These are phyloP conservation scores for Paspalum notatum DNA, from an alignment of 176 grass and related monocot genomes.

Conservation along the genomic window DNA sequence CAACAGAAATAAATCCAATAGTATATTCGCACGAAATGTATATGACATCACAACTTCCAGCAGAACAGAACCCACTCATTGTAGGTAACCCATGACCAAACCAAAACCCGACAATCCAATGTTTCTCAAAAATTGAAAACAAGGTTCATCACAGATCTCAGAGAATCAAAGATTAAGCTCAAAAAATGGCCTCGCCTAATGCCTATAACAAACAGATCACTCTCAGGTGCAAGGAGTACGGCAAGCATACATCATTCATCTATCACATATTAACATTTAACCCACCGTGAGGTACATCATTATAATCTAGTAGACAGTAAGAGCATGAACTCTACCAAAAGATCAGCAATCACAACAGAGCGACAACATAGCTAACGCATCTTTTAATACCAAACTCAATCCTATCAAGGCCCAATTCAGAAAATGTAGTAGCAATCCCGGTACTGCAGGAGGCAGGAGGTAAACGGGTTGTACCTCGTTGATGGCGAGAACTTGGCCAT, in stretches of 20 bases:
- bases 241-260: neutral
- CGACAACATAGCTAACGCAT: too few relatives aligned
- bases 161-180: neutral
- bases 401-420: too few relatives aligned
- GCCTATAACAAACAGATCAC: too few relatives aligned
- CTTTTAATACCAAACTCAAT: neutral
- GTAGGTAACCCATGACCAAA: neutral
- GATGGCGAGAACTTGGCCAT: slow-evolving; percentile 84
- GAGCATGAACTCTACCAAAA: too few relatives aligned
- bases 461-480: slow-evolving; percentile 60
- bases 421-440: neutral
- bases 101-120: neutral
- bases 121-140: neutral
- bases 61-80: neutral
- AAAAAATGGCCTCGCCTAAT: too few relatives aligned
- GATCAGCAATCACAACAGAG: too few relatives aligned
- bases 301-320: too few relatives aligned
- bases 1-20: neutral
- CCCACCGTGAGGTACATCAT: too few relatives aligned
- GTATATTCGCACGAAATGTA: neutral
- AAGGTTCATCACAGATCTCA: neutral
- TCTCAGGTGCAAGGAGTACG: too few relatives aligned
- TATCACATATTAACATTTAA: neutral
- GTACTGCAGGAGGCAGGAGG: neutral
- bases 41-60: neutral